Percentiles rank a stretch among this genome's conserved stretches.
These are phyloP conservation scores for Aspergillus pseudotamarii DNA, from an alignment of 2,329 filamentous ascomycete genomes.

Conservation along the genomic window DNA sequence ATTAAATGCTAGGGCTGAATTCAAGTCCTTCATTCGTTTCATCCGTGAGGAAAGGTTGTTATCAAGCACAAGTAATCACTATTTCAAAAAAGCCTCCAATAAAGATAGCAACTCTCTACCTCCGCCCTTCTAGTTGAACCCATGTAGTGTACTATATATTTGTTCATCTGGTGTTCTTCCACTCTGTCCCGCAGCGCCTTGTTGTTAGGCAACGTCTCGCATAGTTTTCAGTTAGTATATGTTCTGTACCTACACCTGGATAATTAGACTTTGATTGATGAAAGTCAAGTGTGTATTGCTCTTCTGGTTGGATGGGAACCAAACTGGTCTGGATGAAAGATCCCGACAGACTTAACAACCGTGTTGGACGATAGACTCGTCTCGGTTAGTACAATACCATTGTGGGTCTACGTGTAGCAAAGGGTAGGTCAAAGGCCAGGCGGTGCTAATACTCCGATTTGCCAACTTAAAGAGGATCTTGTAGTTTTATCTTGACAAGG, in stretches of 20 bases:
- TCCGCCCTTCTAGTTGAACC: background rate
- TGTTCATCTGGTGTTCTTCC: background rate
- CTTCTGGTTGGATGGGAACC: background rate
- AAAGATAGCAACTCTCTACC: background rate
- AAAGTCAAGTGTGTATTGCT: background rate
- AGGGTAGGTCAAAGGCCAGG: too few species aligned
- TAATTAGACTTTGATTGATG: background rate
- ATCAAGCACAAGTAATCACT: background rate
- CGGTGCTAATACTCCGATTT: too few species aligned
- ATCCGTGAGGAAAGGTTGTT: background rate
- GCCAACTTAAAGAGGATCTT: background rate
- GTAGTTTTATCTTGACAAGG: background rate
- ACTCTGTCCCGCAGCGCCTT: background rate
- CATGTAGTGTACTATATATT: background rate
- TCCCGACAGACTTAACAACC: too few species aligned
- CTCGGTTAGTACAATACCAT: too few species aligned
- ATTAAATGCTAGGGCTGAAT: background rate
- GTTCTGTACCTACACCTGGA: background rate
- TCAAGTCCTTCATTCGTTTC: background rate
- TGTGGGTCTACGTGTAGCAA: too few species aligned
- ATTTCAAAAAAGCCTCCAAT: background rate
- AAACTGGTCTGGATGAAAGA: too few species aligned
- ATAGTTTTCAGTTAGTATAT: background rate
- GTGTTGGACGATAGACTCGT: too few species aligned
- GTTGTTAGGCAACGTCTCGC: background rate